Base-by-base conservation (phyloP, 257 asterid species). In the Solanum piurae region DNA sequence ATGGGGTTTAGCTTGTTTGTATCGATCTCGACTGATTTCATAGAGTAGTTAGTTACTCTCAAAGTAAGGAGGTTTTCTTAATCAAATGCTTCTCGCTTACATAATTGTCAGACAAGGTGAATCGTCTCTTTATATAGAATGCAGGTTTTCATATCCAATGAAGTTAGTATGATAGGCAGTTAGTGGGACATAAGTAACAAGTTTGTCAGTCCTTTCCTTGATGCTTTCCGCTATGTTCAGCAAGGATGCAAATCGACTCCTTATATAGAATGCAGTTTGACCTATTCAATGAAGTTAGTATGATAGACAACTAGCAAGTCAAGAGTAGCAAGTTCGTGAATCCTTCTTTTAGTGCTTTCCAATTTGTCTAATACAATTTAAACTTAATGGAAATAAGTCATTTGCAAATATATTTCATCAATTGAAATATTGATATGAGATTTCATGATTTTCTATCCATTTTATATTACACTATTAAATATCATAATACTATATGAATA, bases 281-380 rank as follows among this genome's bases (percentile, higher is more conserved):
- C 4, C 12, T 14, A 64, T 64, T 64, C 16, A 64, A 25, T 11
- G 33, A 64, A 64, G 16, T 7, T 21, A 58, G 25, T 21, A 46
- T 18, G 20, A 46, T 46, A 46, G 20, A 49, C 1, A 49, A 49
- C 8, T 49, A 55, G 62, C n/a, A n/a, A 62, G 13, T 9, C 7
- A 68, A 29, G 31, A 69, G 38, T 14, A 68, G 3, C 3, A 29
- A 69, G 6, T 16, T 71, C 3, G 3, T 29, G 4, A 31, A 10
- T 14, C 40, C 2, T 31, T 31, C 7, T 2, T 71, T 16, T 71
- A 10, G 36, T 71, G 12, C 3, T 7, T 33, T 8, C 0, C 0
- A 0, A 0, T 33, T 0, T 16, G 1, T 33, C 27, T 6, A 18
- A 0, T 4, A 4, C 11, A 13, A 0, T 18, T 72, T 72, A 10